phyloP scores from a whole-genome alignment of 495 filamentous ascomycete species.

The Talaromyces liani region DNA sequence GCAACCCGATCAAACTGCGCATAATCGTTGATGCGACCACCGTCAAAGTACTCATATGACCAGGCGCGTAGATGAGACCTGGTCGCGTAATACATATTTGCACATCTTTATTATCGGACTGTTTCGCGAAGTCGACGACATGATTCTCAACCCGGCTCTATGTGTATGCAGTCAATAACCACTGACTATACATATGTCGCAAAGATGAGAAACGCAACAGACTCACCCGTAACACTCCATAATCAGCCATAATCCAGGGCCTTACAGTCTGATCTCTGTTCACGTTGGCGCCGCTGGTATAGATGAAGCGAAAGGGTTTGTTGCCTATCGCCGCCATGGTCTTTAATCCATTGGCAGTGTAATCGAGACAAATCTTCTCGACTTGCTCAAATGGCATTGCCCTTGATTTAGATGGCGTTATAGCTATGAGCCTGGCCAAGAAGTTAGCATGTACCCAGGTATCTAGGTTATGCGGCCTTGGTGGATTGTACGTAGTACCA shows the following conservation, averaged over 20 bases:
- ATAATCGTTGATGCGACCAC: constrained; percentile 9
- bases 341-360: constrained; percentile 30
- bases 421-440: constrained; percentile 29
- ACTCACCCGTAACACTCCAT: constrained; percentile 39
- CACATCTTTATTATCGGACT: constrained; percentile 20
- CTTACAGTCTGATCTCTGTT: constrained; percentile 32
- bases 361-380: constrained; percentile 35
- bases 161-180: not conserved
- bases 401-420: constrained; percentile 28
- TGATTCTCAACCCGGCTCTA: constrained; percentile 37
- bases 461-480: not conserved
- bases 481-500: constrained; percentile 30
- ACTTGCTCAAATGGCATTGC: constrained; percentile 31
- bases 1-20: constrained; percentile 14
- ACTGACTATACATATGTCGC: no score
- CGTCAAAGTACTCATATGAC: constrained; percentile 9
- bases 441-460: no score
- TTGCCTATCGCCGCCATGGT: constrained; percentile 19
- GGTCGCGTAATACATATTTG: constrained; percentile 31
- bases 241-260: constrained; percentile 25
- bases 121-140: constrained; percentile 28
- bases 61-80: constrained; percentile 26
- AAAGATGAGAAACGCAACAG: no score
- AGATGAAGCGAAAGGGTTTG: constrained; percentile 35
- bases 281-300: constrained; percentile 32